Base-by-base conservation (phyloP, 345 rosid genomes). In the Fremontodendron californicum region DNA sequence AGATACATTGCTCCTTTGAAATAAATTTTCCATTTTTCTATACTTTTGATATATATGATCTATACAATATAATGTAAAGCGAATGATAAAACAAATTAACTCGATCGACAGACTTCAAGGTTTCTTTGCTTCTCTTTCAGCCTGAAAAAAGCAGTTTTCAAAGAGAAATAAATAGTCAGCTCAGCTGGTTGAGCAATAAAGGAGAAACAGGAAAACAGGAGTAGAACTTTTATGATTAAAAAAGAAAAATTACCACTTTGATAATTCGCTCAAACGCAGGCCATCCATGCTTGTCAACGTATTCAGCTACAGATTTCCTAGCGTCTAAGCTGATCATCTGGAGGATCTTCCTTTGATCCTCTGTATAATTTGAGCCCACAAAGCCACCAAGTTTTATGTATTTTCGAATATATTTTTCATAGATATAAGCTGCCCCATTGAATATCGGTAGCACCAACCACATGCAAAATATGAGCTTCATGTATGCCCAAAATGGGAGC, bases 291-390 rank as follows among this genome's bases (percentile, higher is more conserved):
- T 85, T 88, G 16, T 89, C 90, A 55, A 90, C 85, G 76, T 83
- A 95, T 27, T 89, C 89, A 16, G 79, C 78, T 0, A 95, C 98
- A 12, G 90, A 88, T 79, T 85, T 95, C 76, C 99, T 81, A 0
- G 97, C 94, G 18, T 94, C 98, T 33, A 90, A 88, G 90, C 92
- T 93, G 90, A 92, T 88, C 98, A 95, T 95, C 81, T 90, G 93
- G n/a, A 93, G 87, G 31, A 90, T 83, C 79, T 85, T 95, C 82
- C 79, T 89, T n/a, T 89, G 97, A 4, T 86, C 88, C 23, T 89
- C 89, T 0, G 94, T 67, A 54, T 86, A 90, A 40, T 64, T 81
- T 2, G 49, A 33, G 39, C 46, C 33, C 15, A n/a, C 78, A 48
- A 62, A 31, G 1, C 84, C 85, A 18, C 90, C 94, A 46, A 93